Evolutionary conservation across 176 grass and related monocot species (phyloP).

Genomic region (Coix lacrymajobi): DNA sequence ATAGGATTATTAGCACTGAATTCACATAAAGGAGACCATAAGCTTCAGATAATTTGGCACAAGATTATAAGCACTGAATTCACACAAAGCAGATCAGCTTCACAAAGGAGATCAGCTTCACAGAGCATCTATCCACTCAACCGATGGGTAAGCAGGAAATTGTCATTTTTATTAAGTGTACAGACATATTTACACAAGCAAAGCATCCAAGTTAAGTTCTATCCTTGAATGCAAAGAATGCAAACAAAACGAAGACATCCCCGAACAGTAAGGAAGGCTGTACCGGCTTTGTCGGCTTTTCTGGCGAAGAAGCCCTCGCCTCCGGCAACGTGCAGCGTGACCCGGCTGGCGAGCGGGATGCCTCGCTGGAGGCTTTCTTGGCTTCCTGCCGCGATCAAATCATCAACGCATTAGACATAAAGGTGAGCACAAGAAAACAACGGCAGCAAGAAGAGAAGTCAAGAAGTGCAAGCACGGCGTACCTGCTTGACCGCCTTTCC

Average conservation of each 20-base stretch:
- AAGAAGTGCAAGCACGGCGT: not conserved
- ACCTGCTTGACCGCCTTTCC: constrained; percentile 16
- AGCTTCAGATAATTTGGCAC: too few species aligned
- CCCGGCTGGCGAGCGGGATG: not conserved
- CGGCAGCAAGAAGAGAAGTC: not conserved
- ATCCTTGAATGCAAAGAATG: not conserved
- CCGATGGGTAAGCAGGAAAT: not conserved
- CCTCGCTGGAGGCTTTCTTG: not conserved
- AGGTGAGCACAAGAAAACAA: not conserved
- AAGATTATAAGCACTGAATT: not conserved
- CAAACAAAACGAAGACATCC: not conserved
- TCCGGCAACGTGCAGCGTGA: not conserved
- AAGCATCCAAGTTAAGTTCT: not conserved
- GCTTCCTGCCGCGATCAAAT: constrained; percentile 1
- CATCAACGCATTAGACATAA: not conserved
- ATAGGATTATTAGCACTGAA: not conserved
- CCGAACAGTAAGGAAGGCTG: not conserved
- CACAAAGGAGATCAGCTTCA: not conserved
- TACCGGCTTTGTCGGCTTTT: constrained; percentile 14
- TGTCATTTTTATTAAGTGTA: not conserved
- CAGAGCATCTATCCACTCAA: not conserved
- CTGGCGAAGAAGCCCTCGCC: not conserved
- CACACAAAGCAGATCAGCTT: not conserved
- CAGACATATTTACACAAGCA: not conserved
- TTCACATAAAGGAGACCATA: not conserved